Base-by-base conservation (phyloP, 106 monocot genomes). In the Agapanthus africanus region DNA sequence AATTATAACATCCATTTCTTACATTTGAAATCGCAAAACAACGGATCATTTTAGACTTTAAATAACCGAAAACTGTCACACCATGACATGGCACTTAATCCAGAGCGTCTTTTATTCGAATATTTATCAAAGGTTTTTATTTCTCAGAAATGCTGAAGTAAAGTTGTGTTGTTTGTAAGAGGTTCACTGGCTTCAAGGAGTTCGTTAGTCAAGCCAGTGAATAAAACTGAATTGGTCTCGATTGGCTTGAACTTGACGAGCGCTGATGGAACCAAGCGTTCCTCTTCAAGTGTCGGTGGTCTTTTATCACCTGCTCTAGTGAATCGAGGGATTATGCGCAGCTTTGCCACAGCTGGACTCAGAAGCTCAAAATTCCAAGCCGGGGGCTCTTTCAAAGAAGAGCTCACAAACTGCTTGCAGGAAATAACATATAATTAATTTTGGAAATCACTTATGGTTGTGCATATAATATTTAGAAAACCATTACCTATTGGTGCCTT, bases 371-470 rank as follows among this genome's bases (percentile, higher is more conserved):
- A 97, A 41, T 97, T 88, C 79, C 91, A 70, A 76, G 65, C 35
- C 2, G 84, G 76, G n/a, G n/a, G n/a, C 23, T 91, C 84, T 72
- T 97, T 97, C 65, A 97, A 44, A 11, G 89, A 69, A 47, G 80
- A 71, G 67, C 83, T 78, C 18, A 89, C 95, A 84, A 97, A 97
- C 95, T 97, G 52, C 73, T n/a, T n/a, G n/a, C n/a, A n/a, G n/a
- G n/a, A n/a, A n/a, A n/a, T n/a, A n/a, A n/a, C n/a, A n/a, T n/a
- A n/a, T n/a, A n/a, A n/a, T n/a, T n/a, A n/a, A n/a, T n/a, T n/a
- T n/a, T n/a, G n/a, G n/a, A n/a, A n/a, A n/a, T n/a, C n/a, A n/a
- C n/a, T n/a, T n/a, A n/a, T n/a, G n/a, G n/a, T n/a, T n/a, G n/a
- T n/a, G n/a, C n/a, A n/a, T n/a, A n/a, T n/a, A n/a, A n/a, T n/a